Evolutionary conservation across 2,329 filamentous ascomycete genomes (phyloP), one percentile per base, ranked within the genome.

Genomic region (Calonectria multiphialidica): DNA sequence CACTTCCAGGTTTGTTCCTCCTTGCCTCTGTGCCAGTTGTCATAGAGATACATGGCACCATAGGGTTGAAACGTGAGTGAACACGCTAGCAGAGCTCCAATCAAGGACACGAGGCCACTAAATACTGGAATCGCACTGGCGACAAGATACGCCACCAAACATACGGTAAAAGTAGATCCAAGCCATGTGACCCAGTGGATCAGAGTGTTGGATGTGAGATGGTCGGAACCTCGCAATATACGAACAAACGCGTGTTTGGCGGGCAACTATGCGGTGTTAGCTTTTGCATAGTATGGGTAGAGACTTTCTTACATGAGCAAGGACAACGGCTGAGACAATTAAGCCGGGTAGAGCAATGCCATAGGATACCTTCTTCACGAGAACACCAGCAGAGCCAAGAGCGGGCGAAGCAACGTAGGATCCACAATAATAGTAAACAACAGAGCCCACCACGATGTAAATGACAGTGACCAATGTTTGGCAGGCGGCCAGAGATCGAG

Each of bases 361-460:
- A 62, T 88, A 88, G 50, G 79, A 81, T 8, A 87, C 77, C 71
- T 84, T 87, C 79, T 87, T 87, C 55, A 86, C 78, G 0, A 77
- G 64, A 0, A 50, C 6, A 2, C 86, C 86, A 0, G 85, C 86
- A 30, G 84, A 86, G 1, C 86, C 86, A 5, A 88, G 82, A 2
- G 86, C 85, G 0, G 86, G 86, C 0, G 85, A 86, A 0, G 86
- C 82, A 2, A 88, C 84, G 65, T 82, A 86, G 0, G 83, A 83
- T 1, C 86, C 86, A 73, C 84, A 87, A 72, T 79, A 87, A 66
- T 83, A 83, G 78, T 87, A 87, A 7, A 88, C 82, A 0, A 87
- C 83, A 6, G n/a, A 45, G 13, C 76, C 76, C 3, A 85, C 79
- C 7, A 78, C 62, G 10, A 80, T 57, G 63, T 84, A 84, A n/a